Base-by-base conservation (phyloP, 78 protist species). In the Anaeramoeba flamelloides region DNA sequence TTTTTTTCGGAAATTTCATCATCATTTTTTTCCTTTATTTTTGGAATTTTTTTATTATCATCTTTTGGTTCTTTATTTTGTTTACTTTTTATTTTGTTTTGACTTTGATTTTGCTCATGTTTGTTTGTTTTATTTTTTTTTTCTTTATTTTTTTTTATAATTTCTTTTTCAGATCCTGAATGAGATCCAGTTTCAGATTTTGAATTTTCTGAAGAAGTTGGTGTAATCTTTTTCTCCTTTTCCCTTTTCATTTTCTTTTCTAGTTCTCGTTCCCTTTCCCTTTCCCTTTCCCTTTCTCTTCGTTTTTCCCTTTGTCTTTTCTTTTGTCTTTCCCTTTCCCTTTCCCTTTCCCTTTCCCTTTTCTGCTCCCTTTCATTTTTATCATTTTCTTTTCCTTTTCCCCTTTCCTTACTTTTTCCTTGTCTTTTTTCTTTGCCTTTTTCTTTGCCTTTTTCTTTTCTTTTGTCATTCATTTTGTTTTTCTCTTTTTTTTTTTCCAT, bases 271-370 rank as follows among this genome's bases (percentile, higher is more conserved):
- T 65, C 74, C n/a, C 40, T n/a, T 65, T 30, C 74, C n/a, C n/a
- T n/a, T 31, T 31, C n/a, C 40, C n/a, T 65, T 30, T 65, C 74
- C n/a, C n/a, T 30, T n/a, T 65, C n/a, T 31, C n/a, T 65, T n/a
- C n/a, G 40, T 65, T 65, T n/a, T 65, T 65, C 74, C 74, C 40
- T 65, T n/a, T 65, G n/a, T n/a, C n/a, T 65, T n/a, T n/a, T 65
- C 74, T 65, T 65, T 65, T n/a, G n/a, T n/a, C 40, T n/a, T 65
- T 65, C n/a, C n/a, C n/a, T n/a, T 65, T 65, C 74, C n/a, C 74
- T n/a, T 65, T 65, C 74, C n/a, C 74, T n/a, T 65, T 65, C n/a
- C n/a, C n/a, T n/a, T 65, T 65, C 74, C n/a, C n/a, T 65, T 65
- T 65, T n/a, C n/a, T 65, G 40, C n/a, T 65, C n/a, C n/a, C n/a